Evolutionary conservation across 2,329 filamentous ascomycete species (phyloP).

Genomic region (Neurospora crassa): DNA sequence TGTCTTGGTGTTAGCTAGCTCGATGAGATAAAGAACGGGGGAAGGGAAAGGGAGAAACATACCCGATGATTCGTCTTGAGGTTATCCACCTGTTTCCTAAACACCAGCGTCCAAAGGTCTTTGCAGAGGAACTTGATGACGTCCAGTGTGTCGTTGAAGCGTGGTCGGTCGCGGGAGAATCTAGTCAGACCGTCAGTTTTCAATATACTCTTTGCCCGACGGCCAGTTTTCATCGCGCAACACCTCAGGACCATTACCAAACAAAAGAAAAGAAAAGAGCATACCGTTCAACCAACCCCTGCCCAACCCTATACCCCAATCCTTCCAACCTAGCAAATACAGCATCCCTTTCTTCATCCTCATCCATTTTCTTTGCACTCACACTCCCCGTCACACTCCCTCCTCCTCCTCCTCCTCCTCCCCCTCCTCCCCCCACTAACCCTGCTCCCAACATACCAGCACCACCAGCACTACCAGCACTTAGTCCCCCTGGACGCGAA

Average conservation of each 20-base stretch:
- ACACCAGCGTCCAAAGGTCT: slow-evolving; percentile 90
- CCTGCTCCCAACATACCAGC: neutral
- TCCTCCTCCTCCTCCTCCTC: neutral
- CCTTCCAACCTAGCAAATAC: slow-evolving; percentile 77
- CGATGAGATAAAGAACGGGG: slow-evolving; percentile 1
- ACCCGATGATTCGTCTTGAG: slow-evolving; percentile 95
- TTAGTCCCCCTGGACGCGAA: neutral
- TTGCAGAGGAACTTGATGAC: slow-evolving; percentile 99
- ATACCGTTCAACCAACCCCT: slow-evolving; percentile 85
- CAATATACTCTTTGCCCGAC: neutral
- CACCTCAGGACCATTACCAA: neutral
- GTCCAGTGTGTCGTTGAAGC: slow-evolving; percentile 86
- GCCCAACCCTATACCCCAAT: slow-evolving; percentile 82
- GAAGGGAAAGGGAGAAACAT: slow-evolving; percentile 19
- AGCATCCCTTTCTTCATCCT: slow-evolving; percentile 76
- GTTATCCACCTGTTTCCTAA: slow-evolving; percentile 96
- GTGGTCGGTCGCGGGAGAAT: slow-evolving; percentile 73
- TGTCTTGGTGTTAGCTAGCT: neutral
- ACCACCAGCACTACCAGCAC: neutral
- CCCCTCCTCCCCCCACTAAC: neutral
- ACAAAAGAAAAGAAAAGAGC: slow-evolving; percentile 14
- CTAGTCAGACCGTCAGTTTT: slow-evolving; percentile 30
- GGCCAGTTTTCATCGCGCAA: neutral
- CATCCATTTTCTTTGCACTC: slow-evolving; percentile 38
- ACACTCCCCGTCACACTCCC: slow-evolving; percentile 1